These are phyloP conservation scores for Hymenotorrendiella dingleyae DNA, from an alignment of 2,329 filamentous ascomycete species.

Conservation along the genomic window DNA sequence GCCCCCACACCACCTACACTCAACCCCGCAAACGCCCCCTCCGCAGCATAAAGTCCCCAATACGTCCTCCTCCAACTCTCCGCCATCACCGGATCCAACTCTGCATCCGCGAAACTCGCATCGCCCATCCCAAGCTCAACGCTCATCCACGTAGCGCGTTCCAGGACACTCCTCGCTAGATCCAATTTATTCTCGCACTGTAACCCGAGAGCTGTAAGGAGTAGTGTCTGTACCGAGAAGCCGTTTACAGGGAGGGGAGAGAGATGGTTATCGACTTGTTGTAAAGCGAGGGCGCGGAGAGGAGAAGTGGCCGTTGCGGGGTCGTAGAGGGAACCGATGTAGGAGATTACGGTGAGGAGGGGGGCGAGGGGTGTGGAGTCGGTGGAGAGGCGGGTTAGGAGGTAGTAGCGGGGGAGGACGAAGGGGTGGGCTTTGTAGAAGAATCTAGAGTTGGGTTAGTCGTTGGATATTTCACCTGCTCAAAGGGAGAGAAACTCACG, in stretches of 20 bases:
- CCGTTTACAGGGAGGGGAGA: constrained; percentile 26
- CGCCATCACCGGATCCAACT: constrained; percentile 32
- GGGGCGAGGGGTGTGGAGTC: constrained; percentile 30
- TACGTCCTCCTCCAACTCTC: constrained; percentile 39
- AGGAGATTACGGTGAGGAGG: constrained; percentile 31
- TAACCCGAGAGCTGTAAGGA: constrained; percentile 33
- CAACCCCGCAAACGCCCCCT: constrained; percentile 18
- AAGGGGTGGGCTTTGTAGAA: constrained; percentile 34
- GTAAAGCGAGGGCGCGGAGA: constrained; percentile 26
- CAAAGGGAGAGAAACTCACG: constrained; percentile 10
- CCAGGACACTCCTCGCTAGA: constrained; percentile 28
- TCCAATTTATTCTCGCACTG: constrained; percentile 31
- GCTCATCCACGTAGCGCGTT: constrained; percentile 51
- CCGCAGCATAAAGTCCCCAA: constrained; percentile 34
- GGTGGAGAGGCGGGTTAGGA: constrained; percentile 29
- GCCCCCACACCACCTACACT: background rate
- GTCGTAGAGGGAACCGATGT: constrained; percentile 35
- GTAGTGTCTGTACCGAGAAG: constrained; percentile 33
- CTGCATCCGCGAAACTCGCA: constrained; percentile 43
- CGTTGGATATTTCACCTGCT: constrained; percentile 16
- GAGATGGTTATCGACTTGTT: constrained; percentile 19
- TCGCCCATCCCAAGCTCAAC: constrained; percentile 55
- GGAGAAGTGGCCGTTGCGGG: constrained; percentile 28
- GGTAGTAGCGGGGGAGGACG: constrained; percentile 31
- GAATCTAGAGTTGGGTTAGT: constrained; percentile 24